Evolutionary conservation across 768 basidiomycete genomes (phyloP).

Genomic region (Mycena rebaudengoi): DNA sequence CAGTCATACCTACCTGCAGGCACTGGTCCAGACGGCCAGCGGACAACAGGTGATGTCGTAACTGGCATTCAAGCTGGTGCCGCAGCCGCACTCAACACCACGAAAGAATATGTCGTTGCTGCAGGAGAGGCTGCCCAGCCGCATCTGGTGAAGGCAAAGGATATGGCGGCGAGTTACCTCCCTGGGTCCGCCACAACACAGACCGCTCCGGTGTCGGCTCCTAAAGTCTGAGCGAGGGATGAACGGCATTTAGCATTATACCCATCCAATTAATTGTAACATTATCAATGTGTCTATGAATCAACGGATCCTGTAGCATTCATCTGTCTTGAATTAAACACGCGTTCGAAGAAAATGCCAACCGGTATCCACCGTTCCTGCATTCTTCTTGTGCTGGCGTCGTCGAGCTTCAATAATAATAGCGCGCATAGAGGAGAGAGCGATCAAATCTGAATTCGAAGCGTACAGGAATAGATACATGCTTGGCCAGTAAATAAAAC

Average conservation of each 20-base stretch:
- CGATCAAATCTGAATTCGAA: too few species aligned
- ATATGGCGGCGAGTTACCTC: slow-evolving; percentile 45
- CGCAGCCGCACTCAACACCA: slow-evolving; percentile 36
- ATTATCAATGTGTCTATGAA: slow-evolving; percentile 6
- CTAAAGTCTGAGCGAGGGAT: background rate
- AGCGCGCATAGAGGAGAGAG: too few species aligned
- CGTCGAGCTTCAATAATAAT: too few species aligned
- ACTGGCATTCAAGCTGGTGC: slow-evolving; percentile 45
- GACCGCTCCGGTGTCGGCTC: slow-evolving; percentile 19
- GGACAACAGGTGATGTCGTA: slow-evolving; percentile 32
- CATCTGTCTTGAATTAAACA: too few species aligned
- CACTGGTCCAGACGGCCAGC: slow-evolving; percentile 18
- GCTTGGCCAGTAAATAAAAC: too few species aligned
- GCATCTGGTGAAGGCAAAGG: slow-evolving; percentile 49
- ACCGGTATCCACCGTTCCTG: too few species aligned
- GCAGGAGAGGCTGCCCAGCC: slow-evolving; percentile 45
- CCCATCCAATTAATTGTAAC: slow-evolving; percentile 11
- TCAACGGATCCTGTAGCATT: background rate
- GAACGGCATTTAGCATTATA: slow-evolving; percentile 9
- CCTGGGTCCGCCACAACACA: slow-evolving; percentile 34
- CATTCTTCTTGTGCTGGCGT: too few species aligned
- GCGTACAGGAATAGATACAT: too few species aligned
- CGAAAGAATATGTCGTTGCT: slow-evolving; percentile 36
- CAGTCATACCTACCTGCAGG: slow-evolving; percentile 32
- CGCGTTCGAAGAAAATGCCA: too few species aligned